phyloP scores from a whole-genome alignment of 225 moss, liverwort and hornwort species.

The Polytrichum formosum region DNA sequence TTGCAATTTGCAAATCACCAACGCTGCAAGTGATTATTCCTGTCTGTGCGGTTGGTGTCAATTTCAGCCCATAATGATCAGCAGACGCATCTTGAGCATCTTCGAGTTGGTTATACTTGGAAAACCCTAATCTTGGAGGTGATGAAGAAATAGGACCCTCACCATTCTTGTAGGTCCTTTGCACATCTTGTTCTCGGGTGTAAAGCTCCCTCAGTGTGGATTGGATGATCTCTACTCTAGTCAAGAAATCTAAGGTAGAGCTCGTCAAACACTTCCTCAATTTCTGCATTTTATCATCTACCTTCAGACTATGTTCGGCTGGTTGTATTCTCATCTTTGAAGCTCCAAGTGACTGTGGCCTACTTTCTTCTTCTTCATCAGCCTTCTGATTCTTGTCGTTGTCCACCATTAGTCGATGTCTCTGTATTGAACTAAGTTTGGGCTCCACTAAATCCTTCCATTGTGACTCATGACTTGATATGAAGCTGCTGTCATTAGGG shows the following conservation, averaged over 20 bases:
- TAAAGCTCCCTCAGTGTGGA: background rate
- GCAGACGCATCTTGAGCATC: background rate
- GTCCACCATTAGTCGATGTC: too few species aligned
- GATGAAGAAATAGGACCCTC: background rate
- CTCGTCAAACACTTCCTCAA: background rate
- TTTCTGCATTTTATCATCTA: background rate
- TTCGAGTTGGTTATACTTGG: background rate
- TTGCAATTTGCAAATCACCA: too few species aligned
- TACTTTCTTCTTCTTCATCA: background rate
- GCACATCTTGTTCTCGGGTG: background rate
- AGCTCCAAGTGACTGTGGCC: background rate
- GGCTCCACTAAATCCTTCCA: background rate
- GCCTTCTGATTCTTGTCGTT: background rate
- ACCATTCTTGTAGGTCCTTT: background rate
- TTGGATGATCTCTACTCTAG: background rate
- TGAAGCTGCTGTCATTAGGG: background rate
- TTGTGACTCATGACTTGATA: background rate
- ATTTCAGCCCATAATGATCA: too few species aligned
- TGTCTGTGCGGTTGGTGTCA: background rate
- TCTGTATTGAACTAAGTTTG: too few species aligned
- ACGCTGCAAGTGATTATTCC: background rate
- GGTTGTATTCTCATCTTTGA: background rate
- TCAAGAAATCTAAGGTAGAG: background rate
- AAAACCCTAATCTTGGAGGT: constrained; percentile 3
- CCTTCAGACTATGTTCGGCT: background rate